Conservation (phyloP, 805 yeast species). For the Tetrapisispora nanseiensis region DNA sequence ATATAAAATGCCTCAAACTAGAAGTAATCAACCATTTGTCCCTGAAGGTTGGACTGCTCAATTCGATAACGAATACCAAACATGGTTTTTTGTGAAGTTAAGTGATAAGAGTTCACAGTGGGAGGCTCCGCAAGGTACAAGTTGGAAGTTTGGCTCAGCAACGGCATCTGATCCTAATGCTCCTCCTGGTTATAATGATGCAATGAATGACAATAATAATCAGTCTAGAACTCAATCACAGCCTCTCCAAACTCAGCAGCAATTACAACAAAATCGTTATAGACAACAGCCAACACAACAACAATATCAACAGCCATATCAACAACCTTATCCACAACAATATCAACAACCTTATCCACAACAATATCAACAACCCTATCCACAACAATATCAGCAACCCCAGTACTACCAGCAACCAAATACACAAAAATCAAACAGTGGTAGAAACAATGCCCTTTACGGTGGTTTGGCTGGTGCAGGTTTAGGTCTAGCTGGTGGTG, state of each 20-base stretch:
- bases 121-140: constrained; percentile 69
- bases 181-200: constrained; percentile 12
- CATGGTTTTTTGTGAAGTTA: constrained; percentile 76
- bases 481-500: constrained; percentile 56
- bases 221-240: constrained; percentile 33
- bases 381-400: constrained; percentile 9
- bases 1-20: constrained; percentile 23
- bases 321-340: constrained; percentile 14
- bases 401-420: constrained; percentile 22
- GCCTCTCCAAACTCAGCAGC: constrained; percentile 15
- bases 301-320: constrained; percentile 15
- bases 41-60: constrained; percentile 69
- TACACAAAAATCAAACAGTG: neutral
- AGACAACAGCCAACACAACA: too few relatives aligned
- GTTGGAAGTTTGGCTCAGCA: constrained; percentile 20
- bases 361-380: constrained; percentile 18
- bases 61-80: constrained; percentile 56
- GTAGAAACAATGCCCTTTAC: constrained; percentile 26
- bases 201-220: neutral
- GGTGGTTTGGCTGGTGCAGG: constrained; percentile 37
- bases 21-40: constrained; percentile 39
- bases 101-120: constrained; percentile 73
- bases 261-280: constrained; percentile 11
- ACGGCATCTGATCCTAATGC: neutral
- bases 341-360: constrained; percentile 7